A percentile compares a stretch with the other conserved stretches of the same genome.
Evolutionary conservation across 2,329 filamentous ascomycete genomes (phyloP).

Genomic region (Aspergillus aculeatus): DNA sequence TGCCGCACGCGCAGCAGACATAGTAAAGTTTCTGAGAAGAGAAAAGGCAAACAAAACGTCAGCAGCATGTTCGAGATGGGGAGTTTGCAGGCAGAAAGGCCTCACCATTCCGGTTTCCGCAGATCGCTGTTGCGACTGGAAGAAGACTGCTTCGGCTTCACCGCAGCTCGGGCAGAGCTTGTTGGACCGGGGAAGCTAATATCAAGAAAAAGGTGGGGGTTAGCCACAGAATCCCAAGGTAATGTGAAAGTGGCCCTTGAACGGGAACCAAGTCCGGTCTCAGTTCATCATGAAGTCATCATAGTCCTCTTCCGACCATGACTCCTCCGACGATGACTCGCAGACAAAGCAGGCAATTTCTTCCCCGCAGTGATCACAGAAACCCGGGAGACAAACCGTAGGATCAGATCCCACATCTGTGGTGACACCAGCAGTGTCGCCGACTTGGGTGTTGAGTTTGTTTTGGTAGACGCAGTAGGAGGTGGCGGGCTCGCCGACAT

Average conservation of each 20-base stretch:
- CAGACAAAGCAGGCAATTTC: slow-evolving; percentile 56
- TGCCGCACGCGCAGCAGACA: slow-evolving; percentile 90
- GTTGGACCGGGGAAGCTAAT: slow-evolving; percentile 82
- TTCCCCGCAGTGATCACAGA: slow-evolving; percentile 60
- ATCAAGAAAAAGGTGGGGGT: slow-evolving; percentile 37
- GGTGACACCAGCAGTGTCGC: slow-evolving; percentile 94
- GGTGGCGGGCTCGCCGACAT: slow-evolving; percentile 81
- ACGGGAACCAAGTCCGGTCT: slow-evolving; percentile 4
- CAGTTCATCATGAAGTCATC: slow-evolving; percentile 14
- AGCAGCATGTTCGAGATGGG: slow-evolving; percentile 10
- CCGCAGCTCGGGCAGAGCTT: slow-evolving; percentile 81
- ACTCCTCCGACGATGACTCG: slow-evolving; percentile 37
- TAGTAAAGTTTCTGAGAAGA: slow-evolving; percentile 75
- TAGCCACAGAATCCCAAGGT: slow-evolving; percentile 31
- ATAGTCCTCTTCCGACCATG: slow-evolving; percentile 16
- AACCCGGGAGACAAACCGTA: slow-evolving; percentile 76
- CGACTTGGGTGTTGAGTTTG: slow-evolving; percentile 83
- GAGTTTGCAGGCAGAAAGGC: slow-evolving; percentile 8
- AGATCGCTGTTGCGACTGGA: slow-evolving; percentile 96
- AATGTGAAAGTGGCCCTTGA: slow-evolving; percentile 11
- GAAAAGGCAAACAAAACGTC: slow-evolving; percentile 4
- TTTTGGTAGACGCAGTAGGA: slow-evolving; percentile 96
- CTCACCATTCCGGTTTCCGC: slow-evolving; percentile 98
- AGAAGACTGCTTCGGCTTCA: slow-evolving; percentile 91
- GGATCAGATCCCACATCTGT: slow-evolving; percentile 97